Base-by-base conservation (phyloP, 306 rosid genomes). In the Phaseolus lunatus region DNA sequence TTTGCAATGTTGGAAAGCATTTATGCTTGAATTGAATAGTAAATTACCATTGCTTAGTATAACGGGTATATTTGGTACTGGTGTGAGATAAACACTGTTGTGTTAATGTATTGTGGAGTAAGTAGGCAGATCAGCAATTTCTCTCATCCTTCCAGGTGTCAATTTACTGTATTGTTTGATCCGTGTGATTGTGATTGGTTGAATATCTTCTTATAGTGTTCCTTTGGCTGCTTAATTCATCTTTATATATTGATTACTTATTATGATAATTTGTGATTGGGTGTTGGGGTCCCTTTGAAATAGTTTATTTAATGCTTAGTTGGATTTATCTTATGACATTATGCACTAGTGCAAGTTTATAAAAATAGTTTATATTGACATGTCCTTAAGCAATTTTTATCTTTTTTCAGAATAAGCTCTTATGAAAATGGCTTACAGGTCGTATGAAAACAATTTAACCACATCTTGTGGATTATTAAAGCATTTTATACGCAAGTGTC, bases 81-180 rank as follows among this genome's bases (percentile, higher is more conserved):
- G 19, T 66, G 9, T 6, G 52, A 66, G 72, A 66, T n/a, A 52
- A 50, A 26, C 7, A 43, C 13, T 12, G 35, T 61, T 29, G 10
- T 48, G 53, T 9, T 31, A 63, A 29, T 18, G 70, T 29, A 20
- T 33, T 9, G 56, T 66, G 43, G 67, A 52, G 22, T 66, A 2
- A 50, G 44, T 66, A 26, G 56, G 37, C 39, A 50, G 52, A 76
- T n/a, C 31, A 33, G 26, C 80, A 63, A 31, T 33, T 48, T 54
- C 16, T 54, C 20, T 66, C 56, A 9, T 76, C 20, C 18, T 39
- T 76, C 13, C 24, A 33, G 35, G 64, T 47, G 67, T 45, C 20
- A 24, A 22, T 54, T n/a, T 65, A 41, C 16, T 67, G 33, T 54
- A 77, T 12, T 41, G 5, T 10, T 52, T 24, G 27, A 33, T 24